Evolutionary conservation across 2,329 filamentous ascomycete species (phyloP), one percentile per base, ranked within the genome.

Genomic region (Colletotrichum tofieldiae): DNA sequence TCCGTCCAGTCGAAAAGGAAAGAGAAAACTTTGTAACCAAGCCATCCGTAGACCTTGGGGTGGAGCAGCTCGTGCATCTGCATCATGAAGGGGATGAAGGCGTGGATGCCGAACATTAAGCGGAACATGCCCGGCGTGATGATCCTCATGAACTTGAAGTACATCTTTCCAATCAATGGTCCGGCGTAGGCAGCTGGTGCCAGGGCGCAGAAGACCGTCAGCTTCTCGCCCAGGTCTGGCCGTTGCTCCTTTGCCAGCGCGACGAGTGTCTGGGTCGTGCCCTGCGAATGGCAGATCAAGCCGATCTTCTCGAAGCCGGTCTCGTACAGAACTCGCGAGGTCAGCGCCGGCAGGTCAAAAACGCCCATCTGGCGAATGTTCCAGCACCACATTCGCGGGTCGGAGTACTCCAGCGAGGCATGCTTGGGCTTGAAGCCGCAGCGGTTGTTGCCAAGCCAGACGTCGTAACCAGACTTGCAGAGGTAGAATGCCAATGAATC

Each of bases 331-430:
- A 98, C 94, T 7, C 94, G 91, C 0, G 93, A 94, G 1, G 93
- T 89, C 43, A 98, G 87, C 0, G 95, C 95, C 0, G 95, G 89
- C 3, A 98, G 87, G 79, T 98, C 96, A 79, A 97, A 90, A 1
- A 95, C 92, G 4, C 95, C 96, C 93, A 98, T 97, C 78, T 98
- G 94, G 0, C 94, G 90, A 67, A 98, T 97, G 75, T 97, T 97
- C 96, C 96, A 98, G 51, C 92, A 91, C 96, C 96, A 98, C 94
- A 98, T 97, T 39, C 95, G 90, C 1, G 96, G 95, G 78, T 98
- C 96, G 3, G 85, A 84, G 75, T 93, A 91, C 2, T 89, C 83
- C 49, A 98, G 88, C 29, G 92, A 82, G 2, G 87, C 89, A 79
- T 98, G 96, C 75, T 91, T 89, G 0, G 96, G 95, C 0, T 89